These are phyloP conservation scores for Acanthamoeba sp. DNA, from an alignment of 208 protist species.

Conservation along the genomic window DNA sequence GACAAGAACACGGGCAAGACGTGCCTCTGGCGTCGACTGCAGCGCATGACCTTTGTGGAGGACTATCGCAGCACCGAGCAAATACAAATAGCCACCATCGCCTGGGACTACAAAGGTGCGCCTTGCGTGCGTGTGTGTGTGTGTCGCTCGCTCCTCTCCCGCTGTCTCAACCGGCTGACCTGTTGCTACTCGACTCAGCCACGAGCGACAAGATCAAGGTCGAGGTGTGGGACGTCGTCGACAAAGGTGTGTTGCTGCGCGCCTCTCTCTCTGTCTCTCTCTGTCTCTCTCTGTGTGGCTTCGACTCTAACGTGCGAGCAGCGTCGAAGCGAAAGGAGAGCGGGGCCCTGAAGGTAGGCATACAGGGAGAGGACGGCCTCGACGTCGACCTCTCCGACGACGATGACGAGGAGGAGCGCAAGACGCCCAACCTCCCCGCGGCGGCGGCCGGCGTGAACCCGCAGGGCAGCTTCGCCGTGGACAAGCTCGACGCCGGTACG, in stretches of 20 bases:
- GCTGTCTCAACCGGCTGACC: not conserved
- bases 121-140: not conserved
- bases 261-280: not conserved
- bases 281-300: not conserved
- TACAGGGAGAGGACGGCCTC: constrained; percentile 22
- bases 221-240: constrained; percentile 86
- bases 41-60: constrained; percentile 72
- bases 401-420: not conserved
- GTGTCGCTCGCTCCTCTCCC: not conserved
- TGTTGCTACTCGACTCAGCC: constrained; percentile 49
- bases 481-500: constrained; percentile 59
- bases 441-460: not conserved
- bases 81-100: constrained; percentile 83
- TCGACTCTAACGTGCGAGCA: not conserved
- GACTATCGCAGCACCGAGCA: constrained; percentile 81
- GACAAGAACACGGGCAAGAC: constrained; percentile 87
- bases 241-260: constrained; percentile 54
- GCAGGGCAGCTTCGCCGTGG: constrained; percentile 11
- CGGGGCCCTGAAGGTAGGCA: not conserved
- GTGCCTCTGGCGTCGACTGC: constrained; percentile 77
- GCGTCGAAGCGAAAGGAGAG: constrained; percentile 38
- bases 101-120: constrained; percentile 86
- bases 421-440: not conserved
- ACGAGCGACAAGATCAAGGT: constrained; percentile 84
- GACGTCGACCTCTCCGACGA: constrained; percentile 8